Conservation (phyloP, 2,329 filamentous ascomycete species). For the Endocalyx cinctus region DNA sequence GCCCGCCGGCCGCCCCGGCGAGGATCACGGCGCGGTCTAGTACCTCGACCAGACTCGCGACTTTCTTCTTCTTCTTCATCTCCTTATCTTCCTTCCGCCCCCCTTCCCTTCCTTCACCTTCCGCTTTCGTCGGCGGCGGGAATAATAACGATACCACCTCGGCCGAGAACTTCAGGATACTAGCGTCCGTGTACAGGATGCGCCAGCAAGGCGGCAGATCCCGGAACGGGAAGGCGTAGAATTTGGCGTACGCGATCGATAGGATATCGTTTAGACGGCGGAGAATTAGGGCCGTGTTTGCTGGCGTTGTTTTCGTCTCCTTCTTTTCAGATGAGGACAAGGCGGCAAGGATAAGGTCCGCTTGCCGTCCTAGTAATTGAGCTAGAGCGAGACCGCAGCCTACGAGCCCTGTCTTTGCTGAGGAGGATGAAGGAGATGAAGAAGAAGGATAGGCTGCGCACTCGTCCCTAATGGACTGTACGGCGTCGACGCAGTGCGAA, state of each 20-base stretch:
- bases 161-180: constrained; percentile 57
- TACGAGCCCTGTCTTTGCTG: no score
- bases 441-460: no score
- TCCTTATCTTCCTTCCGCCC: constrained; percentile 3
- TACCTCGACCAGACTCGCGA: constrained; percentile 54
- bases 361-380: no score
- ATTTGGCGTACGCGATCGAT: constrained; percentile 56
- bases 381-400: no score
- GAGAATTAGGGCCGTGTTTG: constrained; percentile 21
- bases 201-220: constrained; percentile 66
- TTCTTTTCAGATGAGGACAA: no score
- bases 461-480: no score
- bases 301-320: background rate
- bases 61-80: no score
- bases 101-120: constrained; percentile 8
- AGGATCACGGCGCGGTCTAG: constrained; percentile 77
- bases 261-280: constrained; percentile 52
- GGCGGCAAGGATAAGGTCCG: no score
- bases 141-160: no score
- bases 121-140: constrained; percentile 8
- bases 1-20: constrained; percentile 55
- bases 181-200: constrained; percentile 65
- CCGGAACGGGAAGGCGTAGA: constrained; percentile 66
- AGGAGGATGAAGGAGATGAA: no score
- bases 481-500: no score